These are phyloP conservation scores for Heterobasidion parviporum DNA, from an alignment of 1,284 basidiomycete species.

Conservation along the genomic window DNA sequence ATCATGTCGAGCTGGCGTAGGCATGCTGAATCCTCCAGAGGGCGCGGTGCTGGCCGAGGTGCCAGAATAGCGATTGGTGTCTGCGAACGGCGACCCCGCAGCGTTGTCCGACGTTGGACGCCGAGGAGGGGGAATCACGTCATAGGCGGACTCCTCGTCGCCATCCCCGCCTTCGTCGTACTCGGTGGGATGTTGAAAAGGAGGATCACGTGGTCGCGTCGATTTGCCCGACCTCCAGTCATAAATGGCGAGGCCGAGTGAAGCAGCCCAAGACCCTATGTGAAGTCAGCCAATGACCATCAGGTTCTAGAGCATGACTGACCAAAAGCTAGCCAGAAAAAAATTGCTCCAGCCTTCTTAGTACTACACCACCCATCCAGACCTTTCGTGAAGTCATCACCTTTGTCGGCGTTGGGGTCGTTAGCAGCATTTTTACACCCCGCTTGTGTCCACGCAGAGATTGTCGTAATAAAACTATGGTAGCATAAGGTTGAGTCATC, in stretches of 20 bases:
- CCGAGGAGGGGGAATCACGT: slow-evolving; percentile 25
- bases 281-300: neutral
- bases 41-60: slow-evolving; percentile 20
- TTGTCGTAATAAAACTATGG: slow-evolving; percentile 59
- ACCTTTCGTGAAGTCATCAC: slow-evolving; percentile 60
- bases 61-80: slow-evolving; percentile 38
- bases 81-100: slow-evolving; percentile 43
- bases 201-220: slow-evolving; percentile 54
- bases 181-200: slow-evolving; percentile 51
- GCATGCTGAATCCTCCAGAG: slow-evolving; percentile 5
- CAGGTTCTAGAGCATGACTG: slow-evolving; percentile 9
- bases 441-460: slow-evolving; percentile 70
- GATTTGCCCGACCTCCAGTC: slow-evolving; percentile 71
- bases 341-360: slow-evolving; percentile 80
- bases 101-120: slow-evolving; percentile 26
- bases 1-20: neutral
- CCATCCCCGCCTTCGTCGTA: slow-evolving; percentile 24
- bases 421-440: slow-evolving; percentile 78
- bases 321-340: slow-evolving; percentile 83
- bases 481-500: no score
- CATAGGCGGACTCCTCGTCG: slow-evolving; percentile 42
- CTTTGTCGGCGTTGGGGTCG: slow-evolving; percentile 65
- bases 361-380: slow-evolving; percentile 80
- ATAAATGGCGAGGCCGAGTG: slow-evolving; percentile 50
- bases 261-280: slow-evolving; percentile 59